Conservation (phyloP, 2,329 filamentous ascomycete species). For the Trichoderma semiorbis region DNA sequence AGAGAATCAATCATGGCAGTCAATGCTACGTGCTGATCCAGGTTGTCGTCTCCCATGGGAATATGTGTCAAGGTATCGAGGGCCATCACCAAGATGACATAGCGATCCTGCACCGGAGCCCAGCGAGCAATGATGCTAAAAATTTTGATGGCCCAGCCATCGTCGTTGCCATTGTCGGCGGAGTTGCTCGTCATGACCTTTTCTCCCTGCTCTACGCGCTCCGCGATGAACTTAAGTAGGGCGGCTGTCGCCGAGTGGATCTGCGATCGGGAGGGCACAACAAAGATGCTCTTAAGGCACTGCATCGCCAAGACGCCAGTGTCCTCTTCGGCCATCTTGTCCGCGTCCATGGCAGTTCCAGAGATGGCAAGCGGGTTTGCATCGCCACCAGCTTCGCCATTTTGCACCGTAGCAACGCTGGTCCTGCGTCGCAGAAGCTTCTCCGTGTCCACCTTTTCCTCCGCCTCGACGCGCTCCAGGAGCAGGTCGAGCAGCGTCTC, state of each 20-base stretch:
- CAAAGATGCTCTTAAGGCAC: conserved; percentile 82
- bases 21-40: conserved; percentile 72
- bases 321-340: conserved; percentile 85
- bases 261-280: conserved; percentile 76
- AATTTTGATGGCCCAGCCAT: conserved; percentile 77
- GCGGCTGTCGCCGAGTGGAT: conserved; percentile 72
- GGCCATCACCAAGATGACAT: conserved; percentile 78
- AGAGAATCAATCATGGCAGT: conserved; percentile 77
- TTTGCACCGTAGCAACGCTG: conserved; percentile 74
- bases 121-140: conserved; percentile 78
- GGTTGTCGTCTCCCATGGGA: conserved; percentile 64
- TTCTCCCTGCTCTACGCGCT: conserved; percentile 52
- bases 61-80: conserved; percentile 72
- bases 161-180: conserved; percentile 32
- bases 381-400: conserved; percentile 58
- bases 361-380: conserved; percentile 70
- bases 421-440: conserved; percentile 63
- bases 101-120: conserved; percentile 92
- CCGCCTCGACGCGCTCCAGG: conserved; percentile 61
- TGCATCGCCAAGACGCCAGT: conserved; percentile 80
- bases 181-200: conserved; percentile 48
- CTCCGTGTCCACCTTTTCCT: conserved; percentile 67
- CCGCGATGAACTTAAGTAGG: conserved; percentile 70
- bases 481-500: conserved; percentile 67
- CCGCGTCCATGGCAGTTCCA: conserved; percentile 79